Evolutionary conservation across 495 filamentous ascomycete genomes (phyloP).

Genomic region (Glonium stellatum): DNA sequence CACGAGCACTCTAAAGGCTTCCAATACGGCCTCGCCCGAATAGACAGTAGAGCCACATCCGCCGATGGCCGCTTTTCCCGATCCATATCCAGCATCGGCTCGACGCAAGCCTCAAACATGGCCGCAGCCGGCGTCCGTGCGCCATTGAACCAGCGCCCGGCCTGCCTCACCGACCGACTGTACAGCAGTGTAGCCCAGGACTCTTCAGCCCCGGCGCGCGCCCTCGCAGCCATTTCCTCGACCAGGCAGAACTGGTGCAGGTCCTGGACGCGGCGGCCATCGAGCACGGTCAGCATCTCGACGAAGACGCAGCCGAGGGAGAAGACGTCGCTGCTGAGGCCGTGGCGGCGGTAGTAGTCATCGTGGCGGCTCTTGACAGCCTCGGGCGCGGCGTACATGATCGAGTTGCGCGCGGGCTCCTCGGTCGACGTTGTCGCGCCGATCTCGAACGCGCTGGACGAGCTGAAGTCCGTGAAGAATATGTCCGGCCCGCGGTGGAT

Average conservation of each 20-base stretch:
- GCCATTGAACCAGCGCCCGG: no score
- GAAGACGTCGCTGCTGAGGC: slow-evolving; percentile 6
- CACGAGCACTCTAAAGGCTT: no score
- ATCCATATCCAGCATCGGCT: no score
- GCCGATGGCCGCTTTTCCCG: no score
- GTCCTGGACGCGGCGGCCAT: background rate
- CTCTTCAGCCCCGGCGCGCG: no score
- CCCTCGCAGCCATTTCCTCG: no score
- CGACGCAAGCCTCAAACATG: no score
- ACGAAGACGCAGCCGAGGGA: slow-evolving; percentile 12
- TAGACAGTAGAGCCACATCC: no score
- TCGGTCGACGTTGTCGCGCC: slow-evolving; percentile 19
- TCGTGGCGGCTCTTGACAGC: slow-evolving; percentile 2
- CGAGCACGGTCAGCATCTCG: slow-evolving; percentile 7
- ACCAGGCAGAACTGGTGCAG: background rate
- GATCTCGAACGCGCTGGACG: slow-evolving; percentile 10
- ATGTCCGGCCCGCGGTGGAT: slow-evolving; percentile 6
- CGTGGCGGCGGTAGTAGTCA: background rate
- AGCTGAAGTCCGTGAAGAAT: slow-evolving; percentile 21
- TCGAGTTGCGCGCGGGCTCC: slow-evolving; percentile 16
- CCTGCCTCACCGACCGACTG: no score
- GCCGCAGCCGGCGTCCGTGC: no score
- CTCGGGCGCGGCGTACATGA: slow-evolving; percentile 23
- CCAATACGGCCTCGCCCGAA: no score
- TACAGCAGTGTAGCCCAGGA: no score